phyloP scores from a whole-genome alignment of 2,329 filamentous ascomycete genomes.

The Chaetothyriales sp. region DNA sequence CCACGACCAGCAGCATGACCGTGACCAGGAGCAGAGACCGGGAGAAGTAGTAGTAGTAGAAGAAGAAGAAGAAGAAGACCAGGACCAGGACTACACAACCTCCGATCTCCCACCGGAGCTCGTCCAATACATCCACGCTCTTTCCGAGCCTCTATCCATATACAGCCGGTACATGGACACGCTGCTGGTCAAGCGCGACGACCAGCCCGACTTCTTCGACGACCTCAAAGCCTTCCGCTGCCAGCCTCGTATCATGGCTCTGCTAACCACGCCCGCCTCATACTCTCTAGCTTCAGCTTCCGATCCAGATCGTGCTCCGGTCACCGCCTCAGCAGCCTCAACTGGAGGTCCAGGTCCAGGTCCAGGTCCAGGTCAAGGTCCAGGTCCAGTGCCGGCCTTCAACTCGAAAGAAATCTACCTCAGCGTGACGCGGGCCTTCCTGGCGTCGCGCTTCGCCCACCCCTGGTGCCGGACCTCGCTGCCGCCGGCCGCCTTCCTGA shows the following conservation, averaged over 20 bases:
- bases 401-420: slow-evolving; percentile 9
- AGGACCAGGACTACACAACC: no score
- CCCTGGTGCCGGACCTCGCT: slow-evolving; percentile 13
- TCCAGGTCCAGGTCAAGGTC: background rate
- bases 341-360: no score
- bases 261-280: slow-evolving; percentile 1
- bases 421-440: slow-evolving; percentile 7
- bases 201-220: slow-evolving; percentile 11
- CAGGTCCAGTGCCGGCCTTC: background rate
- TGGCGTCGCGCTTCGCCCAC: slow-evolving; percentile 14
- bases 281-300: background rate
- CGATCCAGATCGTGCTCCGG: no score
- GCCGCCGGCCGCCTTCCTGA: slow-evolving; percentile 1
- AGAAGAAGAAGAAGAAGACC: no score
- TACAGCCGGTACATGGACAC: slow-evolving; percentile 16
- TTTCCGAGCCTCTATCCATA: slow-evolving; percentile 9
- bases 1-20: no score
- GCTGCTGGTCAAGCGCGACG: slow-evolving; percentile 11
- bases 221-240: slow-evolving; percentile 15
- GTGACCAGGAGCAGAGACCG: no score
- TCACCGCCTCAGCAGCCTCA: no score
- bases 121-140: slow-evolving; percentile 11
- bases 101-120: slow-evolving; percentile 1
- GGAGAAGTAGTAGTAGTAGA: no score
- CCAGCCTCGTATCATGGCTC: slow-evolving; percentile 8